Evolutionary conservation across 306 rosid genomes (phyloP), one percentile per base, ranked within the genome.

Genomic region (Datisca glomerata): DNA sequence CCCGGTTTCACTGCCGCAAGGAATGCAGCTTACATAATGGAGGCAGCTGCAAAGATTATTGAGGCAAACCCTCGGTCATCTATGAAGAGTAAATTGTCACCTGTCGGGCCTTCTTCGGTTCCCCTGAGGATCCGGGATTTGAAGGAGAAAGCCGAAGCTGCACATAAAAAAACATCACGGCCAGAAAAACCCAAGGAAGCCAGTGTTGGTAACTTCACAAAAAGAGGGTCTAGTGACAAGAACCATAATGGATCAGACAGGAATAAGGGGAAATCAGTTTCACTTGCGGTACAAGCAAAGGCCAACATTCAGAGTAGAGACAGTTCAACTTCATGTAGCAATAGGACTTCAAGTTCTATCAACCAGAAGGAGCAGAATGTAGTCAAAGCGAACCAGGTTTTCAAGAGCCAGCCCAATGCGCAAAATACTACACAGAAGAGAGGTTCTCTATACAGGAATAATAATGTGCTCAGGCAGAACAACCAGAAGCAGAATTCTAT

Each of bases 31-130:
- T 73, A 91, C 12, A 45, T 80, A 37, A 70, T 91, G 86, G 98
- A 84, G 57, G 96, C 86, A 16, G 94, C 93, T 58, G 74, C 96
- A 23, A 91, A 78, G 76, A 80, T 91, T 55, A 73, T 80, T 55
- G 94, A 75, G 56, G 68, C 78, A 31, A 80, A 71, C 57, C 98
- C 98, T n/a, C 72, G 43, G 65, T 63, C 70, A 15, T 57, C 73
- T 54, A 42, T 39, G 36, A 73, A 53, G 71, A 66, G 63, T 60
- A 70, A 68, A 66, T 44, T 22, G 23, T 42, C 78, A 16, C 7
- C 75, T 10, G 21, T 53, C 2, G 72, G 81, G 56, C 49, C 85
- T 50, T 64, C 95, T 25, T 75, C 98, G 28, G 67, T 84, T 55
- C 86, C 96, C 21, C 49, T 78, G 62, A 75, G 78, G 63, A 84